Conservation (phyloP, 2,329 filamentous ascomycete genomes). For the Stenocarpella maydis region DNA sequence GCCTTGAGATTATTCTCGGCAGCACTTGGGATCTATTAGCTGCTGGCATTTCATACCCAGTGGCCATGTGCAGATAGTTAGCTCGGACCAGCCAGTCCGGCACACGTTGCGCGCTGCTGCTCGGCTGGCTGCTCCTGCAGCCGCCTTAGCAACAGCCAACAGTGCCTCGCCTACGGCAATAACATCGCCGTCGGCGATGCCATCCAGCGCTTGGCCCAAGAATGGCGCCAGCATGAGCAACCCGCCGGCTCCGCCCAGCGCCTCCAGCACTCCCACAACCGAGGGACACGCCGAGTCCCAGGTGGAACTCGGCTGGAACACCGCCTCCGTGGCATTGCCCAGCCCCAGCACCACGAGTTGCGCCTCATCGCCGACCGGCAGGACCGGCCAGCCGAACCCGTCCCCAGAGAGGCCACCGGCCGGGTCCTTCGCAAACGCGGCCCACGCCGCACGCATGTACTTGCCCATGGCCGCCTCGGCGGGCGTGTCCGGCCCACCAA, state of each 20-base stretch:
- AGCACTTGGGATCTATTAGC: background rate
- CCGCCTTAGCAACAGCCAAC: background rate
- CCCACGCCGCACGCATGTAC: constrained; percentile 22
- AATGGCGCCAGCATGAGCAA: background rate
- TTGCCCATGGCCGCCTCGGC: constrained; percentile 5
- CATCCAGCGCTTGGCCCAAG: background rate
- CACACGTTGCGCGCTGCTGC: background rate
- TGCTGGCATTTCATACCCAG: no score
- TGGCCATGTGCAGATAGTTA: background rate
- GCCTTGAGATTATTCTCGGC: background rate
- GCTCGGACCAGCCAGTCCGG: background rate
- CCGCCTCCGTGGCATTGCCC: background rate
- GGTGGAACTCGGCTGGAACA: background rate
- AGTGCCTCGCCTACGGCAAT: background rate
- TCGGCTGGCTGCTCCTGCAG: background rate
- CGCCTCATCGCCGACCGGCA: background rate
- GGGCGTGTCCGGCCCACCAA: background rate
- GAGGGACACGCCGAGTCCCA: background rate
- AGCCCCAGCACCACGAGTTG: constrained; percentile 5
- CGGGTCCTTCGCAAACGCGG: constrained; percentile 21
- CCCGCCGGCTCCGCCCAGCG: background rate
- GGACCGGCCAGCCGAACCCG: background rate
- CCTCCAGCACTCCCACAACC: background rate
- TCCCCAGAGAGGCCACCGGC: background rate
- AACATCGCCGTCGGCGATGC: background rate